These are phyloP conservation scores for Sclerotinia minor DNA, from an alignment of 2,329 filamentous ascomycete species.

Conservation along the genomic window DNA sequence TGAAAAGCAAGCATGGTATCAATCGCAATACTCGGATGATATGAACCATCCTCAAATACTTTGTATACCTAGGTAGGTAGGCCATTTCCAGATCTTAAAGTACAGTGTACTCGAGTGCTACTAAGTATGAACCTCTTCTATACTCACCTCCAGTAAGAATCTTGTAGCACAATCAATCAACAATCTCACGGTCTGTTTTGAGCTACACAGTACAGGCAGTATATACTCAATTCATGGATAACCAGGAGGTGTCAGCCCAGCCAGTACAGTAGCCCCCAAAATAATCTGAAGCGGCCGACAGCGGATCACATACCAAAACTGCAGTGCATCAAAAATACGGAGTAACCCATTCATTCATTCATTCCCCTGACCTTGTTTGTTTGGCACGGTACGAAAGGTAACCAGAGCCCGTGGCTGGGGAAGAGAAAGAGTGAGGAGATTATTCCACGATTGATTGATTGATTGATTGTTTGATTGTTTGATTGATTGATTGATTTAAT, in stretches of 20 bases:
- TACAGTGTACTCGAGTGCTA: too few species aligned
- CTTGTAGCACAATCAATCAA: not conserved
- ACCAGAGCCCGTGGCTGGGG: constrained; percentile 26
- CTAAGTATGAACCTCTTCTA: not conserved
- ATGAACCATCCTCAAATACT: too few species aligned
- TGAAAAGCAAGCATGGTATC: too few species aligned
- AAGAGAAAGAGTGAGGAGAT: not conserved
- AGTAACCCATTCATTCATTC: not conserved
- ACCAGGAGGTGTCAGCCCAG: too few species aligned
- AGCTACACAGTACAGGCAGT: too few species aligned
- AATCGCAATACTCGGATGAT: too few species aligned
- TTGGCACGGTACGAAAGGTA: not conserved
- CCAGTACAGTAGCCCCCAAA: constrained; percentile 25
- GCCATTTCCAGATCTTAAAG: not conserved
- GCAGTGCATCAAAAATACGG: constrained; percentile 17
- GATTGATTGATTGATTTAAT: constrained; percentile 18
- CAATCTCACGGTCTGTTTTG: constrained; percentile 17
- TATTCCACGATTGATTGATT: constrained; percentile 1
- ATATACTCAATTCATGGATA: constrained; percentile 31
- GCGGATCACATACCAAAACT: constrained; percentile 21
- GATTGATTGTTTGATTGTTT: constrained; percentile 32
- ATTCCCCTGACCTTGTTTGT: constrained; percentile 30
- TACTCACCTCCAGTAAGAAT: not conserved
- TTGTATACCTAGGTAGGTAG: too few species aligned
- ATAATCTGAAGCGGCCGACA: constrained; percentile 24